phyloP scores from a whole-genome alignment of 2,329 filamentous ascomycete species.

The Fusarium sp. region DNA sequence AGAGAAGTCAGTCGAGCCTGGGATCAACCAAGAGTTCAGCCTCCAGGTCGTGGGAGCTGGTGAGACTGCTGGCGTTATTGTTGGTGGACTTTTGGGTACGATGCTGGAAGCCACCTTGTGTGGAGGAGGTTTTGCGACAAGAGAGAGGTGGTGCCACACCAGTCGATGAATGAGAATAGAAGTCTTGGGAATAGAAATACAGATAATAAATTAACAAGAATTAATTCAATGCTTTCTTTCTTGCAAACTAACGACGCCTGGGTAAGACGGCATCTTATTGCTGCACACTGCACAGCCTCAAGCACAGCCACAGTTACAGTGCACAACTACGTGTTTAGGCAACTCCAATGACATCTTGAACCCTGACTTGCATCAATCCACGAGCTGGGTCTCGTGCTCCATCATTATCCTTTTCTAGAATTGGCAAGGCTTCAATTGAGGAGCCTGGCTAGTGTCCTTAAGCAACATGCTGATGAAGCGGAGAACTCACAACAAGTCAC shows the following conservation, averaged over 20 bases:
- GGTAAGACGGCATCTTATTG: not conserved
- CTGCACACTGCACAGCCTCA: slow-evolving; percentile 9
- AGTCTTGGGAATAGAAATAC: not conserved
- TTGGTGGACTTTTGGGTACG: slow-evolving; percentile 41
- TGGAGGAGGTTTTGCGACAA: slow-evolving; percentile 1
- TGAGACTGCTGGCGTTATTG: slow-evolving; percentile 42
- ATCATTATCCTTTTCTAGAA: not conserved
- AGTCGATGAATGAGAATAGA: slow-evolving; percentile 15
- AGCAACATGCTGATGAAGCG: slow-evolving; percentile 30
- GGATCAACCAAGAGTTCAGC: slow-evolving; percentile 41
- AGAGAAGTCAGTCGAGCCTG: slow-evolving; percentile 27
- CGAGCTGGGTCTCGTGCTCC: not conserved
- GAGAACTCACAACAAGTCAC: slow-evolving; percentile 39
- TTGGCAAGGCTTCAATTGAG: not conserved
- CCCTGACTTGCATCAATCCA: not conserved
- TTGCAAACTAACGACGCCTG: not conserved
- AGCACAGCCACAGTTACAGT: slow-evolving; percentile 36
- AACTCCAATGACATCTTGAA: not conserved
- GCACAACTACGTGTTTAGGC: not conserved
- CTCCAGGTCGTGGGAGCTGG: slow-evolving; percentile 44
- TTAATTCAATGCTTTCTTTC: not conserved
- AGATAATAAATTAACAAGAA: not conserved
- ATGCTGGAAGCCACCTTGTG: slow-evolving; percentile 42
- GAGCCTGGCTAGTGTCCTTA: not conserved
- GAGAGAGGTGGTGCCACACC: slow-evolving; percentile 44